These are phyloP conservation scores for Beauveria medogensis DNA, from an alignment of 2,329 filamentous ascomycete species.

Conservation along the genomic window DNA sequence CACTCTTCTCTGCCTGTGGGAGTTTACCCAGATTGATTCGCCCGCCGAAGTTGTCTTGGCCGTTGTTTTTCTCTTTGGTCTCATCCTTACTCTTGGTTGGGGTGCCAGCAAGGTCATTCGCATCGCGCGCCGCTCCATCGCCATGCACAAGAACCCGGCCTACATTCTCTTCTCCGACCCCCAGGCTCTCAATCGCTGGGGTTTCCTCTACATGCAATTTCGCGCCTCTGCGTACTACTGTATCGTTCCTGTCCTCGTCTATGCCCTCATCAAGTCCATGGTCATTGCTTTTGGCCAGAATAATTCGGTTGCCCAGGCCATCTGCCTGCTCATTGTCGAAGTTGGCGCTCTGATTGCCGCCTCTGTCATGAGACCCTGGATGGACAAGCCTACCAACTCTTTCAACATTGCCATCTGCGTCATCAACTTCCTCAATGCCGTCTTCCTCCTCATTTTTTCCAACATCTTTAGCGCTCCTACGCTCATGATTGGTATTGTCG, in stretches of 20 bases:
- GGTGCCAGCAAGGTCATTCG: constrained; percentile 83
- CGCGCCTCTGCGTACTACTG: constrained; percentile 94
- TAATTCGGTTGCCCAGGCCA: constrained; percentile 63
- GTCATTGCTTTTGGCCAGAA: constrained; percentile 78
- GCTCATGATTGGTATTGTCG: constrained; percentile 79
- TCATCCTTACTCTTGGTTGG: constrained; percentile 72
- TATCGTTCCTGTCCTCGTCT: constrained; percentile 69
- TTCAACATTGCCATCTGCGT: constrained; percentile 91
- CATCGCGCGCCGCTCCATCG: constrained; percentile 79
- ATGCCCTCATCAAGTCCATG: constrained; percentile 80
- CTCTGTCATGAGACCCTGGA: constrained; percentile 85
- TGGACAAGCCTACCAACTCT: constrained; percentile 97
- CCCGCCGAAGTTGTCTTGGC: constrained; percentile 78
- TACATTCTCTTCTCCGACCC: constrained; percentile 97
- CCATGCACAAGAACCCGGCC: constrained; percentile 91
- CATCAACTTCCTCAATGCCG: constrained; percentile 82
- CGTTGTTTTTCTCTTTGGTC: constrained; percentile 78
- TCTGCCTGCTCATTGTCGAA: constrained; percentile 81
- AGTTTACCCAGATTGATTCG: constrained; percentile 80
- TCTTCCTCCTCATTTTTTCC: constrained; percentile 86
- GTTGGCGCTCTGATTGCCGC: constrained; percentile 67
- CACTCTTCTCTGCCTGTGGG: constrained; percentile 85
- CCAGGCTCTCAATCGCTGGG: constrained; percentile 93
- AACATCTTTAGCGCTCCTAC: constrained; percentile 76
- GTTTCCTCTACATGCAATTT: constrained; percentile 95